A percentile compares a stretch with the other conserved stretches of the same genome.
Evolutionary conservation across 306 rosid genomes (phyloP).

Genomic region (Sicyos edulis): DNA sequence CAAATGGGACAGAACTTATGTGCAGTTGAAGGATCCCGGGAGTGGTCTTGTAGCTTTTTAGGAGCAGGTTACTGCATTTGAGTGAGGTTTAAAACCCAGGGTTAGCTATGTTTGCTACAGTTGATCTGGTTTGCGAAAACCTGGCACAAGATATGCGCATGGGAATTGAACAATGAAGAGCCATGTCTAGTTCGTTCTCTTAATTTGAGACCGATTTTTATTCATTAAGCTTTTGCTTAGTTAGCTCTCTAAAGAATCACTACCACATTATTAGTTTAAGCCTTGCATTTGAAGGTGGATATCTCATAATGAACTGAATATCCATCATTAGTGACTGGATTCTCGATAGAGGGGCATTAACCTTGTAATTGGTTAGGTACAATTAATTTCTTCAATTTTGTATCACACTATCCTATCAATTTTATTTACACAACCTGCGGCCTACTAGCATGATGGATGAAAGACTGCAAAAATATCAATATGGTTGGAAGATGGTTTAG

Average conservation of each 20-base stretch:
- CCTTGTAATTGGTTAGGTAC: background rate
- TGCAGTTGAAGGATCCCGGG: background rate
- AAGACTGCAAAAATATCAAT: background rate
- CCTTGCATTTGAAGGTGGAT: background rate
- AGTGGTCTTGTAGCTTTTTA: background rate
- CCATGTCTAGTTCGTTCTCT: slow-evolving; percentile 1
- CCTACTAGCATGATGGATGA: too few relatives aligned
- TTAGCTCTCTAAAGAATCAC: background rate
- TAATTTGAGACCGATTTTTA: background rate
- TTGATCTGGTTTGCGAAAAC: background rate
- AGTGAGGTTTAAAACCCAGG: background rate
- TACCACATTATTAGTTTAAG: background rate
- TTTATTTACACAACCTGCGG: background rate
- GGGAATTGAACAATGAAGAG: background rate
- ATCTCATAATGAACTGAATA: slow-evolving; percentile 8
- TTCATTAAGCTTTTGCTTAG: background rate
- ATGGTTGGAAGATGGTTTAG: background rate
- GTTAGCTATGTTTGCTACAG: background rate
- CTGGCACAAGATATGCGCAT: background rate
- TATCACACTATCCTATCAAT: background rate
- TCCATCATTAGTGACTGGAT: background rate
- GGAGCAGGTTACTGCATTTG: background rate
- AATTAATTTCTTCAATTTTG: background rate
- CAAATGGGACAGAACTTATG: background rate
- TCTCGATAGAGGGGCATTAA: background rate